Percentiles rank a stretch among this genome's conserved stretches.
These are phyloP conservation scores for Geotrichum fermentans DNA, from an alignment of 1,139 yeast species.

Conservation along the genomic window DNA sequence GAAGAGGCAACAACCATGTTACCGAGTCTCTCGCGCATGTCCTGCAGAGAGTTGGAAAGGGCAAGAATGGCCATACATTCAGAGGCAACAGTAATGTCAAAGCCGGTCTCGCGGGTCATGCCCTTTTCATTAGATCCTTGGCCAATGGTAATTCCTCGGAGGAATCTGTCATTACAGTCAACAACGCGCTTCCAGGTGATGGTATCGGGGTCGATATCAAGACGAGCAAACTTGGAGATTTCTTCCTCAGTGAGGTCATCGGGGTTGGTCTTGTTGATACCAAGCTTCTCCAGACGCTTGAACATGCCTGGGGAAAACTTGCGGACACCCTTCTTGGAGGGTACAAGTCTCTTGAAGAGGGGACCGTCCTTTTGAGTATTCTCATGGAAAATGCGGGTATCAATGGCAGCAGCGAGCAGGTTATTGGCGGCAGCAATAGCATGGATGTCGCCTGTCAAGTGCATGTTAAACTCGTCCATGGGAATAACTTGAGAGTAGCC, in stretches of 20 bases:
- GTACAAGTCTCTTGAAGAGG: slow-evolving; percentile 81
- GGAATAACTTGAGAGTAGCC: slow-evolving; percentile 98
- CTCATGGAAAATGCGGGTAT: slow-evolving; percentile 97
- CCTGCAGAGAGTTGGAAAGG: slow-evolving; percentile 73
- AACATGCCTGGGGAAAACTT: slow-evolving; percentile 74
- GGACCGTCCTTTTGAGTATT: slow-evolving; percentile 86
- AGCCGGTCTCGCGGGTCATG: slow-evolving; percentile 80
- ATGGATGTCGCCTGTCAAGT: slow-evolving; percentile 96
- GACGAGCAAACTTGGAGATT: slow-evolving; percentile 66
- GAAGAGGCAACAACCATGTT: slow-evolving; percentile 86
- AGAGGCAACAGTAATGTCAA: slow-evolving; percentile 94
- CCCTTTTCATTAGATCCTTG: slow-evolving; percentile 95
- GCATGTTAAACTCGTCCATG: slow-evolving; percentile 98
- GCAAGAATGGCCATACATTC: slow-evolving; percentile 98
- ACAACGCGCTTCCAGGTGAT: slow-evolving; percentile 97
- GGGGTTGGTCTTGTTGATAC: slow-evolving; percentile 77
- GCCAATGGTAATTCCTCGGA: slow-evolving; percentile 88
- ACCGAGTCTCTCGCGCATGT: slow-evolving; percentile 87
- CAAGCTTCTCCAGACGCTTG: slow-evolving; percentile 72
- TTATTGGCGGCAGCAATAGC: slow-evolving; percentile 96
- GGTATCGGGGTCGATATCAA: slow-evolving; percentile 89
- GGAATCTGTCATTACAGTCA: slow-evolving; percentile 90
- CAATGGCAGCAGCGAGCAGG: slow-evolving; percentile 94
- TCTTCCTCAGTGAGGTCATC: slow-evolving; percentile 79
- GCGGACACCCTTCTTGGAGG: slow-evolving; percentile 77